Base-by-base conservation (phyloP, 2,329 filamentous ascomycete species). In the Pestalotiopsis sp. region DNA sequence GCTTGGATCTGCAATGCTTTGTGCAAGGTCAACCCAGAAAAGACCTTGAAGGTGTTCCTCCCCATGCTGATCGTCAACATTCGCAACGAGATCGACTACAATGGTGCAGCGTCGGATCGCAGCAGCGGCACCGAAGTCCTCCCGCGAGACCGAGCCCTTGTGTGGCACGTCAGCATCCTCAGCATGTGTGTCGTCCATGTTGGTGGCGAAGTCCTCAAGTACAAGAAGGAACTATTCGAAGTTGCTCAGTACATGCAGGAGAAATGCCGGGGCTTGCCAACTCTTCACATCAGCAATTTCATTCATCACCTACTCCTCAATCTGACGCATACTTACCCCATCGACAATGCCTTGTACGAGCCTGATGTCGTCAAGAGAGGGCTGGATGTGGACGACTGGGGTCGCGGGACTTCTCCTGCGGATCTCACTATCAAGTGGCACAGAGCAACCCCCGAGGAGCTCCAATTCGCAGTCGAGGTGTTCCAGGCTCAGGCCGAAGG, bases 101-200 rank as follows among this genome's bases (percentile, higher is more conserved):
- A 98, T 78, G 94, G 95, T 64, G 96, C 96, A 23, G 97, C 95
- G 2, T 98, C 95, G 2, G 97, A 97, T 68, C 89, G 96, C 74
- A 98, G 94, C 68, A 97, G 94, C 67, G 96, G 96, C 23, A 93
- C 93, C 0, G 96, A 99, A 79, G 94, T 98, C 58, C 86, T 99
- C 20, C 96, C 96, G 9, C 90, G 96, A 73, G 96, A 99, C 78
- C 88, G 96, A 67, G 96, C 94, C 4, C 84, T 99, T 17, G 95
- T 99, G 0, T 99, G 97, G 97, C 94, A 98, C 77, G 89, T 98
- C 69, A 97, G 94, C 80, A 94, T 99, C 85, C 88, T 99, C 4
- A 97, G 95, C 78, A 99, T 99, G 95, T 96, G 94, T 69, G 94
- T 98, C 25, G 96, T 99, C 3, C 96, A 99, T 76, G 94, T 99